Evolutionary conservation across 2,329 filamentous ascomycete genomes (phyloP).

Genomic region (Paramyrothecium sp.): DNA sequence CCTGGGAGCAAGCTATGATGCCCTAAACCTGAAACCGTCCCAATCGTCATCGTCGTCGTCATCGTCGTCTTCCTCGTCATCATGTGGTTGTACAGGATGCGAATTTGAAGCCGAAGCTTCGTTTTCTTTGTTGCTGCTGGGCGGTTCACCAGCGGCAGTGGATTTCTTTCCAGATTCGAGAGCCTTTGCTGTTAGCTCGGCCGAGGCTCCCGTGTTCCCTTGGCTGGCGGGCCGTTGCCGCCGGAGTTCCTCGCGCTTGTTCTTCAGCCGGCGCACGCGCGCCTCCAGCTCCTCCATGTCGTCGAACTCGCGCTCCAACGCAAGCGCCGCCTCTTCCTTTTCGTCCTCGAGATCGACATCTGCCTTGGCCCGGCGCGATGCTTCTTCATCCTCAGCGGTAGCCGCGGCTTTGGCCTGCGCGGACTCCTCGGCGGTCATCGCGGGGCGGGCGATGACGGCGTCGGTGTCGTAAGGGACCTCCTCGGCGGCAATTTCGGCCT

Average conservation of each 20-base stretch:
- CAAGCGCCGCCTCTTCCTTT: conserved; percentile 71
- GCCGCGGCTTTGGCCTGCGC: conserved; percentile 51
- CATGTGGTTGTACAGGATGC: conserved; percentile 31
- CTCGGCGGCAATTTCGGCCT: conserved; percentile 70
- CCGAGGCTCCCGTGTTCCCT: background rate
- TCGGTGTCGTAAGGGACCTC: conserved; percentile 36
- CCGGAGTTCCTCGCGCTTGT: conserved; percentile 66
- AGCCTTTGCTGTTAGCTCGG: no score
- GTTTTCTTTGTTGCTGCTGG: conserved; percentile 23
- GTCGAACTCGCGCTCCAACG: conserved; percentile 75
- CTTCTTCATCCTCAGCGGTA: conserved; percentile 48
- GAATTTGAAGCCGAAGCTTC: conserved; percentile 25
- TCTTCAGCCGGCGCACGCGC: conserved; percentile 66
- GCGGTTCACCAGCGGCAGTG: background rate
- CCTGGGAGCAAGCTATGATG: conserved; percentile 6
- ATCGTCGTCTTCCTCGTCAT: conserved; percentile 48
- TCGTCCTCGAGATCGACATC: conserved; percentile 63
- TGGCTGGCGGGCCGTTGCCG: conserved; percentile 26
- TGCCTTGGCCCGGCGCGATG: conserved; percentile 50
- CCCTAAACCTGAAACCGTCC: conserved; percentile 54
- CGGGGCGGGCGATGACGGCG: conserved; percentile 67
- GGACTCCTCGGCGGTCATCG: conserved; percentile 62
- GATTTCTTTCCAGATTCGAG: no score
- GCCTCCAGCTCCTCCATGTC: conserved; percentile 80
- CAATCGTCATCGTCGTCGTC: conserved; percentile 55